A percentile compares a stretch with the other conserved stretches of the same genome.
Evolutionary conservation across 768 basidiomycete genomes (phyloP).

Genomic region (Termitomyces heimii): DNA sequence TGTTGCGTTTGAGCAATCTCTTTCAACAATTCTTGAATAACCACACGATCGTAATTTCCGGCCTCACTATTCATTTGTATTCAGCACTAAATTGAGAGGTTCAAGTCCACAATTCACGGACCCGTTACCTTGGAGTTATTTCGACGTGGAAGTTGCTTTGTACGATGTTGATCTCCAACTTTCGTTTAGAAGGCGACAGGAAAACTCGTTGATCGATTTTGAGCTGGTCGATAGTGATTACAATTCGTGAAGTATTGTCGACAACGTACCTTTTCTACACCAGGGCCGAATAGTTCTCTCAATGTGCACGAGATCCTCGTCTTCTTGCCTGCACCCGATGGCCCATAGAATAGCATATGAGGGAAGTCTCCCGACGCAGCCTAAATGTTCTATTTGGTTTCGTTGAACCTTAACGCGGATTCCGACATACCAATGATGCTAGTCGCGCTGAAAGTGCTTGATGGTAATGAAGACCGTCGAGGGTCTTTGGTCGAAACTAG

Average conservation of each 20-base stretch:
- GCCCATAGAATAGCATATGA: slow-evolving; percentile 96
- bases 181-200: slow-evolving; percentile 87
- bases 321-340: slow-evolving; percentile 97
- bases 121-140: slow-evolving; percentile 84
- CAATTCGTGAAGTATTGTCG: neutral
- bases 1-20: slow-evolving; percentile 99
- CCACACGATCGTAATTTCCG: slow-evolving; percentile 89
- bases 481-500: slow-evolving; percentile 79
- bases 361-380: slow-evolving; percentile 92
- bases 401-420: neutral
- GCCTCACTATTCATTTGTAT: slow-evolving; percentile 65
- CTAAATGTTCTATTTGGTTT: slow-evolving; percentile 27
- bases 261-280: slow-evolving; percentile 78
- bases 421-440: slow-evolving; percentile 59
- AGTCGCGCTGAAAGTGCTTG: slow-evolving; percentile 71
- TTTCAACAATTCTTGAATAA: slow-evolving; percentile 95
- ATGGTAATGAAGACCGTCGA: slow-evolving; percentile 90
- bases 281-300: slow-evolving; percentile 82
- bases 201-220: slow-evolving; percentile 98
- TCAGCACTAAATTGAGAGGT: neutral
- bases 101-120: neutral
- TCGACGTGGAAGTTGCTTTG: slow-evolving; percentile 98
- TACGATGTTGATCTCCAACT: slow-evolving; percentile 93
- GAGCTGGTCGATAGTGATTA: slow-evolving; percentile 42
- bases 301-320: slow-evolving; percentile 90